Evolutionary conservation across 176 grass and related monocot species (phyloP).

Genomic region (Cymbopogon citratus): DNA sequence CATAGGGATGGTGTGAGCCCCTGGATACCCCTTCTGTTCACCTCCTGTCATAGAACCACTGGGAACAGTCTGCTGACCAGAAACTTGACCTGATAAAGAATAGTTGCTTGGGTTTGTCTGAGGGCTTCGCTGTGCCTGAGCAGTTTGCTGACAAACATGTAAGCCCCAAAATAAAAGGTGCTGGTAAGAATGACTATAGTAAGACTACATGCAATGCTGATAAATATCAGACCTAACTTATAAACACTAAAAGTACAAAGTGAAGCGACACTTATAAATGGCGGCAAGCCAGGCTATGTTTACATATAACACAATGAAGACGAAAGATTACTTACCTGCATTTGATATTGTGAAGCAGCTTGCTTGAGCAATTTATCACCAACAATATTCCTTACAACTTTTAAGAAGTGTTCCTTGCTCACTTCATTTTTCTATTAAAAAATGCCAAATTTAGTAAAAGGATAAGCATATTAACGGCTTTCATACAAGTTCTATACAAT

Average conservation of each 20-base stretch:
- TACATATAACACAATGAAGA: constrained; percentile 4
- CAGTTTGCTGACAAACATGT: constrained; percentile 34
- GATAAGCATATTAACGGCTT: background rate
- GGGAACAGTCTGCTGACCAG: constrained; percentile 53
- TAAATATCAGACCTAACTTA: constrained; percentile 1
- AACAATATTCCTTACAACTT: constrained; percentile 84
- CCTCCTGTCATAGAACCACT: constrained; percentile 26
- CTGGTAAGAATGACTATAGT: constrained; percentile 17
- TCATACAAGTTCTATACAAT: background rate
- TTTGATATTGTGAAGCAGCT: constrained; percentile 76
- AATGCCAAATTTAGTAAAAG: constrained; percentile 17
- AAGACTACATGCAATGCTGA: background rate
- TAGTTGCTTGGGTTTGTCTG: constrained; percentile 54
- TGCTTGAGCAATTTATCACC: constrained; percentile 92
- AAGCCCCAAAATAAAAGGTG: constrained; percentile 30
- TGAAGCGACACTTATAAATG: too few relatives aligned
- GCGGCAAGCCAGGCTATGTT: background rate
- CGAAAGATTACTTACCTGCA: constrained; percentile 58
- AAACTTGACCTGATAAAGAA: constrained; percentile 50
- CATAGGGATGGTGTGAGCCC: background rate
- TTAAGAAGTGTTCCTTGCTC: constrained; percentile 88
- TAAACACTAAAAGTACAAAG: background rate
- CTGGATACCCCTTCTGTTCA: constrained; percentile 27
- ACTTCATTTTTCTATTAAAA: constrained; percentile 89
- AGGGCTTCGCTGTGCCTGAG: constrained; percentile 40